Percentiles rank a stretch among this genome's conserved stretches.
Conservation (phyloP, 139 green algal genomes). For the Auxenochlorella pyrenoidosa region DNA sequence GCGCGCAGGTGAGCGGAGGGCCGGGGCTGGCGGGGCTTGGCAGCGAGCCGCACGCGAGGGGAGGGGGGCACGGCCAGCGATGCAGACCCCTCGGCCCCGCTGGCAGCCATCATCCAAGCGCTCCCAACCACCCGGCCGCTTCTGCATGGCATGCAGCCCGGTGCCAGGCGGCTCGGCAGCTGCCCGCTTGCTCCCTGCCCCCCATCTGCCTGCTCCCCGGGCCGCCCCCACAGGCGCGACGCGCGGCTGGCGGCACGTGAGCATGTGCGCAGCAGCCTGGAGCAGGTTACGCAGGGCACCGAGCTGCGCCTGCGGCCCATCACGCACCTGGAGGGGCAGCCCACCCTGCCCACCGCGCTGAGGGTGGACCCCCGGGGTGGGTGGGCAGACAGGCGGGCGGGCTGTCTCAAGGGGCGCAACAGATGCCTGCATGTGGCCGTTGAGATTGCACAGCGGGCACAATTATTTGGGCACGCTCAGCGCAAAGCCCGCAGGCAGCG, state of each 20-base stretch:
- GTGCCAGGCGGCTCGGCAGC: no score
- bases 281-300: slow-evolving; percentile 35
- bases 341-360: slow-evolving; percentile 73
- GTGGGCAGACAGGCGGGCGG: background rate
- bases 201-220: background rate
- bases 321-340: slow-evolving; percentile 68
- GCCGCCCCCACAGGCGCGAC: background rate
- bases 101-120: no score
- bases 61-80: no score
- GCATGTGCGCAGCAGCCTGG: slow-evolving; percentile 16
- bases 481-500: background rate
- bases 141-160: no score
- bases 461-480: background rate
- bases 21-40: background rate
- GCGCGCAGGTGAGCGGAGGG: slow-evolving; percentile 41
- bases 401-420: no score
- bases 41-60: background rate
- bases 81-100: no score
- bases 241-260: slow-evolving; percentile 15
- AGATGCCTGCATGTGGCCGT: no score
- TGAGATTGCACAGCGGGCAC: background rate
- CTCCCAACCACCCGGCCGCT: no score
- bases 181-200: background rate
- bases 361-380: slow-evolving; percentile 19
- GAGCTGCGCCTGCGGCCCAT: slow-evolving; percentile 70